Evolutionary conservation across 441 rosid genomes (phyloP).

Genomic region (Omphalea diandra): DNA sequence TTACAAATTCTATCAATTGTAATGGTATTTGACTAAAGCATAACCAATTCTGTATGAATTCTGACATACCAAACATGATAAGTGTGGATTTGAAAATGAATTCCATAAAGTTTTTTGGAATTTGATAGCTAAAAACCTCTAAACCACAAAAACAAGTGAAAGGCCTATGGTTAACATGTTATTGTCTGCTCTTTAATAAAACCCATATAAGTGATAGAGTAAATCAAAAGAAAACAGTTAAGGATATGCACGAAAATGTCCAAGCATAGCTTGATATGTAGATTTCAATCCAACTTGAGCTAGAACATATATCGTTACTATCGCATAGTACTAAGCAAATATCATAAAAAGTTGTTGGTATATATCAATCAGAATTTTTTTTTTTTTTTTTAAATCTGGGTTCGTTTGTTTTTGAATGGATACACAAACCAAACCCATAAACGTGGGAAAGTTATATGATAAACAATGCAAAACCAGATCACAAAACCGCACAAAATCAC

Average conservation of each 20-base stretch:
- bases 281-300: neutral
- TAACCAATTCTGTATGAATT: too few species aligned
- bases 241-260: neutral
- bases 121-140: too few species aligned
- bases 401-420: constrained; percentile 8
- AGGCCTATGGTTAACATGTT: neutral
- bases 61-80: too few species aligned
- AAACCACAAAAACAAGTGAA: neutral
- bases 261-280: neutral
- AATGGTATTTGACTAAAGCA: too few species aligned
- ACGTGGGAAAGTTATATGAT: constrained; percentile 5
- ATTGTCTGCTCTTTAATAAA: neutral
- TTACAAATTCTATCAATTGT: too few species aligned
- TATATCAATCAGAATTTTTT: neutral
- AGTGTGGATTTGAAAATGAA: too few species aligned
- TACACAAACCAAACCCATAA: neutral
- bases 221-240: constrained; percentile 8
- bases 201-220: neutral
- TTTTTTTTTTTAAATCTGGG: too few species aligned
- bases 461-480: constrained; percentile 11
- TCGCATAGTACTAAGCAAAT: neutral
- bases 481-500: neutral
- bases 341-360: neutral
- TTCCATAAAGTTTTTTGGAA: too few species aligned
- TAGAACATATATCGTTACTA: constrained; percentile 2